Conservation (phyloP, 2,329 filamentous ascomycete genomes). For the Sporothrix luriei region DNA sequence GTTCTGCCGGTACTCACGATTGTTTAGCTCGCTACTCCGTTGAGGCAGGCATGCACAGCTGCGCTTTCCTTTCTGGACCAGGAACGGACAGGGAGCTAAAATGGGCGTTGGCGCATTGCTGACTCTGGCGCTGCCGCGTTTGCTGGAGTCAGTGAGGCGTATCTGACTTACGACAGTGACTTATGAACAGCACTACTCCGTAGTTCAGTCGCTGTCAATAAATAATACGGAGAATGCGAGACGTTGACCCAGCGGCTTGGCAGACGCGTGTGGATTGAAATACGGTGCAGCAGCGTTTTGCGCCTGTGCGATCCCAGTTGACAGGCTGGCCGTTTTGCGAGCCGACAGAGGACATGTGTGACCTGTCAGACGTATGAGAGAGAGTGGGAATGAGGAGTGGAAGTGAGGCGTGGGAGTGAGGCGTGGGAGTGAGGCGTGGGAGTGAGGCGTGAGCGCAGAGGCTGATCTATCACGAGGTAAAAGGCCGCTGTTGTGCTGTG, state of each 20-base stretch:
- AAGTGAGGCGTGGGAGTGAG: too few relatives aligned
- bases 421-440: too few relatives aligned
- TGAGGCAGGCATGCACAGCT: neutral
- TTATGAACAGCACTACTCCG: neutral
- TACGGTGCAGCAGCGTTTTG: neutral
- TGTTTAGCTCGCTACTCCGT: neutral
- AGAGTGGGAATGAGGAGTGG: too few relatives aligned
- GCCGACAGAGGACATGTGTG: slow-evolving; percentile 16
- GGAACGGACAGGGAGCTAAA: slow-evolving; percentile 4
- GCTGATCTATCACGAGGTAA: too few relatives aligned
- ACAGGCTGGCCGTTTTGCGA: slow-evolving; percentile 5
- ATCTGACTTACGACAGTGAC: neutral
- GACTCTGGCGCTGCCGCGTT: slow-evolving; percentile 15
- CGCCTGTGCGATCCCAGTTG: too few relatives aligned
- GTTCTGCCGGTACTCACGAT: neutral
- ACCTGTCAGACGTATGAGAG: slow-evolving; percentile 22
- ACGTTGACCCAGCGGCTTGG: neutral
- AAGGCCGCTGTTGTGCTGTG: too few relatives aligned
- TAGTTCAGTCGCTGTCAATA: too few relatives aligned
- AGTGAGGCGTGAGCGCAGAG: too few relatives aligned
- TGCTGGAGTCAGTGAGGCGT: neutral
- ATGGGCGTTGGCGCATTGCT: slow-evolving; percentile 11
- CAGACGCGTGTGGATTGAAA: neutral
- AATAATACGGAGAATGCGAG: neutral
- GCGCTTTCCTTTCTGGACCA: neutral